Base-by-base conservation (phyloP, 2,329 filamentous ascomycete genomes). In the Colletotrichum acutatum region DNA sequence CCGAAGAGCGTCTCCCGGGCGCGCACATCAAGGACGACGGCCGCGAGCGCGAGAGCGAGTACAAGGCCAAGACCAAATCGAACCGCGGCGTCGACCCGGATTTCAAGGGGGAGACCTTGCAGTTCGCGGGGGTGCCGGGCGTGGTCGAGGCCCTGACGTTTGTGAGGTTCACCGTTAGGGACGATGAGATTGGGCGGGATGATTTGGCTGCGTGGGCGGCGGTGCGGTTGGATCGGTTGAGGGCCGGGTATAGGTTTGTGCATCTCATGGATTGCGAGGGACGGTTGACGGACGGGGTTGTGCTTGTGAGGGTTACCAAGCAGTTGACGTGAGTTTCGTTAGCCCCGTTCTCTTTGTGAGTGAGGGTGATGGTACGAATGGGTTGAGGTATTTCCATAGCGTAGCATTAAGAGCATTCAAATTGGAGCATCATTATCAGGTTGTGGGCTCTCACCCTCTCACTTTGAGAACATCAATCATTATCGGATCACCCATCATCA, bases 171-270 rank as follows among this genome's bases (percentile, higher is more conserved):
- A 95, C 97, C 77, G 87, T 98, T 76, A 93, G 95, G 82, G 94
- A 98, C 80, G 93, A 97, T 76, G 93, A 96, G 81, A 90, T 95
- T 76, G 91, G 92, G 4, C 88, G 89, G 74, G 95, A 98, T 78
- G 89, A 93, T 72, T 82, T 98, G 69, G 92, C 95, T 12, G 95
- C 93, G 3, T 98, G 97, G 97, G 91, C 94, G 1, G 98, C 95
- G 79, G 92, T 97, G 77, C 89, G 95, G 52, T 89, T 98, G 26
- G 95, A 98, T 82, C 89, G 95, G 8, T 82, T 98, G 72, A 90
- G 90, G 73, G 84, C 89, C 42, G 96, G 97, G 0, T 93, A 94
- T 76, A 88, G 95, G 12, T 91, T 98, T 76, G 86, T 98, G 68
- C 93, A 92, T 77, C 84, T 98, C 71, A 86, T 93, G 75, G 92